Conservation (phyloP, 169 alveolate genomes). For the Blepharisma undulans region DNA sequence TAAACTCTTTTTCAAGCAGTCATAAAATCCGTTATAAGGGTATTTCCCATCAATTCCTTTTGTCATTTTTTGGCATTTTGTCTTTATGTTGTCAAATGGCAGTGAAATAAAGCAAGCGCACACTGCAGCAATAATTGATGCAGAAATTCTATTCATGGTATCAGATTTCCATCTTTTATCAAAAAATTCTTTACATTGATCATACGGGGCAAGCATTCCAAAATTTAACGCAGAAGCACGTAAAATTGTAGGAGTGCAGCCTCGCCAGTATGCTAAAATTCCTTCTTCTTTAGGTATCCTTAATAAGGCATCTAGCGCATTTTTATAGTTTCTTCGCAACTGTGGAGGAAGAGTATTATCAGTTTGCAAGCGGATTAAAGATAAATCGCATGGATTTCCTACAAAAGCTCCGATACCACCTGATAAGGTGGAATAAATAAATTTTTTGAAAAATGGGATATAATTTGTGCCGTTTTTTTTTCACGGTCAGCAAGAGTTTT, state of each 20-base stretch:
- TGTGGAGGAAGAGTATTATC: slow-evolving; percentile 92
- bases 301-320: slow-evolving; percentile 74
- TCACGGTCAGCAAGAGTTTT: slow-evolving; percentile 85
- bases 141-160: slow-evolving; percentile 66
- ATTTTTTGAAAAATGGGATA: slow-evolving; percentile 88
- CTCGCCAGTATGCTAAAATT: slow-evolving; percentile 92
- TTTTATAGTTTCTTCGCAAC: slow-evolving; percentile 90
- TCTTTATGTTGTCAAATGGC: slow-evolving; percentile 95
- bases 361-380: slow-evolving; percentile 91
- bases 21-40: slow-evolving; percentile 88
- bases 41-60: slow-evolving; percentile 71
- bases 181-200: slow-evolving; percentile 90
- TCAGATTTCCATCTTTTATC: slow-evolving; percentile 64
- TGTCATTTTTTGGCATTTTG: slow-evolving; percentile 88
- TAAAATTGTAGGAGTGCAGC: slow-evolving; percentile 94
- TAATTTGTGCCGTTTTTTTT: slow-evolving; percentile 63
- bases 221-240: slow-evolving; percentile 95
- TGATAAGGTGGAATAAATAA: slow-evolving; percentile 89
- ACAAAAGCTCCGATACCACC: slow-evolving; percentile 95
- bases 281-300: slow-evolving; percentile 94
- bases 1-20: slow-evolving; percentile 81
- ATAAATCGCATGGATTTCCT: slow-evolving; percentile 97
- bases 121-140: slow-evolving; percentile 92
- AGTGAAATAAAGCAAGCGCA: slow-evolving; percentile 92
- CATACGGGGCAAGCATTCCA: slow-evolving; percentile 91